Percentiles rank a stretch among this genome's conserved stretches.
Conservation (phyloP, 106 monocot species). For the Platanthera zijinensis region DNA sequence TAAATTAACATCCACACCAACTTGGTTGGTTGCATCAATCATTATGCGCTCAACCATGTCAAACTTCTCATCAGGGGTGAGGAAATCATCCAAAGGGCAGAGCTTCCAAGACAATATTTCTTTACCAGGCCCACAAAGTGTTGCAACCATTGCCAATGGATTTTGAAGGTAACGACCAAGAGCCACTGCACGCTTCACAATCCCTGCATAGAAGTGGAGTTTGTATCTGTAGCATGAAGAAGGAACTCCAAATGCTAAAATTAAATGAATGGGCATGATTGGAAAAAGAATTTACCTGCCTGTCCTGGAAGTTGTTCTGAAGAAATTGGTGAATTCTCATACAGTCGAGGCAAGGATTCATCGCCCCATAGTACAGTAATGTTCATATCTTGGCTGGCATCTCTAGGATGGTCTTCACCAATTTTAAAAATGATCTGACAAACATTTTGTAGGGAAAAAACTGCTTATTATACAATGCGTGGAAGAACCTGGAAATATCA, state of each 20-base stretch:
- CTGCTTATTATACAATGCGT: background rate
- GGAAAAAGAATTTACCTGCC: constrained; percentile 43
- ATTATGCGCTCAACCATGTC: constrained; percentile 92
- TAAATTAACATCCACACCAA: constrained; percentile 86
- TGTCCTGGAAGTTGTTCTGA: constrained; percentile 87
- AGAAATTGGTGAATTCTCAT: constrained; percentile 79
- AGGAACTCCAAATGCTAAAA: background rate
- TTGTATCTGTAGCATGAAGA: background rate
- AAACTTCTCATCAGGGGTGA: constrained; percentile 83
- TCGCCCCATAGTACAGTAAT: constrained; percentile 64
- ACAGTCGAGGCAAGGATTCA: constrained; percentile 79
- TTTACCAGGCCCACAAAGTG: constrained; percentile 82
- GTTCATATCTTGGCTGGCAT: constrained; percentile 63
- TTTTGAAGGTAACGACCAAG: constrained; percentile 92
- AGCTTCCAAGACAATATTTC: constrained; percentile 98
- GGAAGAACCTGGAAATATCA: background rate
- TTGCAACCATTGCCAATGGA: constrained; percentile 95
- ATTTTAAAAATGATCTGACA: constrained; percentile 80
- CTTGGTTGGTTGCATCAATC: constrained; percentile 93
- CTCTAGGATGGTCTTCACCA: constrained; percentile 84
- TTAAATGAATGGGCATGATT: background rate
- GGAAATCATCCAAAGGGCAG: constrained; percentile 63
- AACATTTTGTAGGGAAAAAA: background rate
- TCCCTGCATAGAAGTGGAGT: constrained; percentile 40
- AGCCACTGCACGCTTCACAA: constrained; percentile 89